phyloP scores from a whole-genome alignment of 371 early-diverging fungal genomes.

The Nematocida displodere region DNA sequence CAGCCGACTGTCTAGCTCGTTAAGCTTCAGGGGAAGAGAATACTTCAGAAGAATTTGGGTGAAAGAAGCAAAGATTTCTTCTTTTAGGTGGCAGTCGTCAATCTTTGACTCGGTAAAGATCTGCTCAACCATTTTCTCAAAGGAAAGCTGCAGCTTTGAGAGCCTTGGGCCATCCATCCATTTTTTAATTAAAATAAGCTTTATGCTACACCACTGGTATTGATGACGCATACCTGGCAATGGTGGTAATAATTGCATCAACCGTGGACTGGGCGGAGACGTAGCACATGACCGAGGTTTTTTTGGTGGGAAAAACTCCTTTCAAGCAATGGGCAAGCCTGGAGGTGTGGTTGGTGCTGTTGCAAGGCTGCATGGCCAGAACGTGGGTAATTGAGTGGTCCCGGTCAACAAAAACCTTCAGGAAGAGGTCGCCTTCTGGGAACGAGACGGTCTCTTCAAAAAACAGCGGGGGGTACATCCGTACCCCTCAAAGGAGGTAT shows the following conservation, averaged over 20 bases:
- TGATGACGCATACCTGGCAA: too few species aligned
- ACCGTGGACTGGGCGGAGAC: too few species aligned
- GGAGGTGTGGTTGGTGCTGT: too few species aligned
- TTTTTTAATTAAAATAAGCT: conserved; percentile 27
- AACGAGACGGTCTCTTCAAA: conserved; percentile 16
- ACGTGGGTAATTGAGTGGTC: conserved; percentile 12
- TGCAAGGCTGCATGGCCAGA: conserved; percentile 6
- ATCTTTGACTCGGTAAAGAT: conserved; percentile 21
- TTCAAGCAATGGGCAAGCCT: too few species aligned
- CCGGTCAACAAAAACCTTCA: conserved; percentile 45
- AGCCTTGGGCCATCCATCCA: conserved; percentile 37
- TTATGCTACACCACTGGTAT: not conserved
- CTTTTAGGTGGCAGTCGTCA: not conserved
- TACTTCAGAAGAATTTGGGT: conserved; percentile 50
- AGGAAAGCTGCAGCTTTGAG: conserved; percentile 32
- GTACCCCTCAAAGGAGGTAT: not conserved
- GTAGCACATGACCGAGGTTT: too few species aligned
- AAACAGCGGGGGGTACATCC: conserved; percentile 31
- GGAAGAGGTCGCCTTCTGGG: not conserved
- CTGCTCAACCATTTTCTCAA: conserved; percentile 41
- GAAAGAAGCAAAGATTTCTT: conserved; percentile 26
- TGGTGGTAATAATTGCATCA: too few species aligned
- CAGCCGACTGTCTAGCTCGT: conserved; percentile 35
- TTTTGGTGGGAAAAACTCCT: too few species aligned
- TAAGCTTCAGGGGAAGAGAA: conserved; percentile 37